A percentile compares a stretch with the other conserved stretches of the same genome.
Conservation (phyloP, 768 basidiomycete species). For the Xanthoconium stramineum region DNA sequence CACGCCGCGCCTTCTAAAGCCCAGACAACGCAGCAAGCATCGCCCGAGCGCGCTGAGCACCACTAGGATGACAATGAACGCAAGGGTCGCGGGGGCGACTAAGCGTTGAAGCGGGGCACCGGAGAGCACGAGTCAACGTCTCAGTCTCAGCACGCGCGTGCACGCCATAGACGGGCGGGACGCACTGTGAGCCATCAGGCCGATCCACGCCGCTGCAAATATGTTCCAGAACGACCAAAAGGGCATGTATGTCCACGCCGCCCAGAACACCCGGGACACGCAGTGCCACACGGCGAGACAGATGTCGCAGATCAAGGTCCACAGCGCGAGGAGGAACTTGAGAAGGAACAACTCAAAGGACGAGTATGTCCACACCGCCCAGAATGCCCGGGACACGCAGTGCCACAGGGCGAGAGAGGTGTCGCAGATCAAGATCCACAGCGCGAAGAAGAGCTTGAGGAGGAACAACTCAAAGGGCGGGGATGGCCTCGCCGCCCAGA, state of each 20-base stretch:
- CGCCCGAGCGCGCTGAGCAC: neutral
- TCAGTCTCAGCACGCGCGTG: neutral
- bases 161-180: neutral
- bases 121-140: no score
- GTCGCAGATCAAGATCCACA: constrained; percentile 12
- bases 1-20: neutral
- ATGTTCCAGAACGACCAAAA: constrained; percentile 3
- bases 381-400: neutral
- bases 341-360: constrained; percentile 24
- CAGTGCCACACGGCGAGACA: no score
- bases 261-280: no score
- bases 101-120: no score
- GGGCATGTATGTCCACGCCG: no score
- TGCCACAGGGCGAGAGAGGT: constrained; percentile 4
- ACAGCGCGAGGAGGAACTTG: no score
- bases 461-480: constrained; percentile 25
- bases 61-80: constrained; percentile 4
- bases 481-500: constrained; percentile 13
- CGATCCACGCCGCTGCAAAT: constrained; percentile 6
- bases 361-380: constrained; percentile 16
- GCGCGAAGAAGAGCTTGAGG: no score
- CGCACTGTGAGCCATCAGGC: constrained; percentile 11
- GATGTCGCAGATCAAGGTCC: no score
- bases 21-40: neutral
- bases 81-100: constrained; percentile 9